phyloP scores from a whole-genome alignment of 164 flowering plant genomes.

The Litsea cubeba region DNA sequence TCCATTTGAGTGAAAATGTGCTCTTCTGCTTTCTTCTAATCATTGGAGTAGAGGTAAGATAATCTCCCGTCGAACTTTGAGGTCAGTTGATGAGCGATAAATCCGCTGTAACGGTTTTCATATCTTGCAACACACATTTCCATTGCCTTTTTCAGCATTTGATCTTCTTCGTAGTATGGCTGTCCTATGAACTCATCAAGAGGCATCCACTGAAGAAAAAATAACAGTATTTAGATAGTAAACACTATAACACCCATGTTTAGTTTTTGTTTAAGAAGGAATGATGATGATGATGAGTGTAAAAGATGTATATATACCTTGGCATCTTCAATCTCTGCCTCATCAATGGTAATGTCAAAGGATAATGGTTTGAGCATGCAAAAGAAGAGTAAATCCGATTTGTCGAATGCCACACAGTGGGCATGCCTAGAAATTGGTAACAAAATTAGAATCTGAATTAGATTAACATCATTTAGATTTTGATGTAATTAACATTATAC shows the following conservation, averaged over 20 bases:
- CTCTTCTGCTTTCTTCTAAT: not conserved
- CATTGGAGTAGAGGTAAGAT: conserved; percentile 40
- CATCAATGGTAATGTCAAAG: conserved; percentile 43
- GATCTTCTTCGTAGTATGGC: conserved; percentile 44
- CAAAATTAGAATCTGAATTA: not conserved
- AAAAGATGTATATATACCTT: conserved; percentile 29
- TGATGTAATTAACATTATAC: not conserved
- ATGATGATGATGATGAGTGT: not conserved
- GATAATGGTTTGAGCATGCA: conserved; percentile 70
- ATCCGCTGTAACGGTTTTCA: conserved; percentile 35
- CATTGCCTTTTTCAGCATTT: conserved; percentile 40
- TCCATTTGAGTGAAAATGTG: not conserved
- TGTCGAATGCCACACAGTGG: conserved; percentile 53
- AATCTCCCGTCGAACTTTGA: conserved; percentile 58
- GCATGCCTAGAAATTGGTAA: conserved; percentile 37
- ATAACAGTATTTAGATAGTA: not conserved
- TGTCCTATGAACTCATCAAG: conserved; percentile 45
- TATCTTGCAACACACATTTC: conserved; percentile 40
- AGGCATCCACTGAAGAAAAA: conserved; percentile 50
- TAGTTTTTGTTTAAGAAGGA: not conserved
- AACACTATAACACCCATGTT: not conserved
- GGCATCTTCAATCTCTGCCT: conserved; percentile 56
- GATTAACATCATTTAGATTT: not conserved
- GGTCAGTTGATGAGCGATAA: conserved; percentile 34
- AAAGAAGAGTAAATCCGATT: conserved; percentile 61